Conservation (phyloP, 1,284 basidiomycete genomes). For the Austropuccinia psidii region DNA sequence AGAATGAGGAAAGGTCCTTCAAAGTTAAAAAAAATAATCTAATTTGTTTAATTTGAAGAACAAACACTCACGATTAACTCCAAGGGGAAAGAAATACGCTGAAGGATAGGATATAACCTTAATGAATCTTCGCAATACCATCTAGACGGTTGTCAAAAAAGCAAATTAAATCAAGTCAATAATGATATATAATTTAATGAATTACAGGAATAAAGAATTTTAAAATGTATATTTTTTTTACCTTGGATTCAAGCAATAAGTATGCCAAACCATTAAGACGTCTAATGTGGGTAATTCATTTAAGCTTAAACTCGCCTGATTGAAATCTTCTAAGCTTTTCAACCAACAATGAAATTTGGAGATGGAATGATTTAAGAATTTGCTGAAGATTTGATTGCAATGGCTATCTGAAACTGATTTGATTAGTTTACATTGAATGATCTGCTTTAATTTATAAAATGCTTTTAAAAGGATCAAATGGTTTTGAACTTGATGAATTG, state of each 20-base stretch:
- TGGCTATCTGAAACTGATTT: neutral
- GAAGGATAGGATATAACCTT: neutral
- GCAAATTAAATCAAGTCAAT: too few relatives aligned
- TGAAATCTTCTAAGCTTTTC: neutral
- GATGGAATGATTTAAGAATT: neutral
- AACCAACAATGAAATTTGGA: neutral
- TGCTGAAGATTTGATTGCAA: neutral
- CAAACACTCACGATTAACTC: neutral
- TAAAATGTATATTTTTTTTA: too few relatives aligned
- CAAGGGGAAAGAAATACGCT: neutral
- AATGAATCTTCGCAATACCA: neutral
- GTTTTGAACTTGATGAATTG: neutral
- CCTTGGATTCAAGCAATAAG: constrained; percentile 40
- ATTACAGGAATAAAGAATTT: too few relatives aligned
- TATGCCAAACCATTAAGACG: constrained; percentile 41
- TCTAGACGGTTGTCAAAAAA: neutral
- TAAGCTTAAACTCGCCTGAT: neutral
- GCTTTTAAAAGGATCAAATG: constrained; percentile 5
- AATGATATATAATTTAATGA: too few relatives aligned
- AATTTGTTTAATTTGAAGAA: neutral
- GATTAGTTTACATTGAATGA: neutral
- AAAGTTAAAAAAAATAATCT: neutral
- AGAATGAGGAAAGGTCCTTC: neutral
- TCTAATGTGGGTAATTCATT: constrained; percentile 38
- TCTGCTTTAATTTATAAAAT: neutral